Evolutionary conservation across 495 filamentous ascomycete genomes (phyloP).

Genomic region (Daldinia grandis): DNA sequence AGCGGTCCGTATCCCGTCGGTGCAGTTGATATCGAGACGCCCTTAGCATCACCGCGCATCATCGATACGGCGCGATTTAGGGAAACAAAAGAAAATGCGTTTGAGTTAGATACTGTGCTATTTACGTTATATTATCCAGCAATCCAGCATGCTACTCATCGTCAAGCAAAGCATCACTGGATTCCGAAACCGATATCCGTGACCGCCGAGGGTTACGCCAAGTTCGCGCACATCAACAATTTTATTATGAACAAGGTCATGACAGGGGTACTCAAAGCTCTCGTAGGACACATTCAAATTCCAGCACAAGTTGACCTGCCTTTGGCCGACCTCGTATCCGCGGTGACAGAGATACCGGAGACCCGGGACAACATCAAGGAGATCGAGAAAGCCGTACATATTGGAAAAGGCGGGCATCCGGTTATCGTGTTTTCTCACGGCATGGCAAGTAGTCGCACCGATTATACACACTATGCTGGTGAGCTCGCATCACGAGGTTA

Average conservation of each 20-base stretch:
- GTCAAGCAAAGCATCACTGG: slow-evolving; percentile 55
- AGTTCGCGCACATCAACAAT: slow-evolving; percentile 55
- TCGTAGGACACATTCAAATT: slow-evolving; percentile 55
- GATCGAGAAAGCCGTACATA: slow-evolving; percentile 32
- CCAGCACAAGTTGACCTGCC: slow-evolving; percentile 55
- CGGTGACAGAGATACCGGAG: slow-evolving; percentile 28
- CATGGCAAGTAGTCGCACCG: slow-evolving; percentile 58
- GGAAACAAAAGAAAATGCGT: slow-evolving; percentile 47
- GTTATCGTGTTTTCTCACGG: slow-evolving; percentile 64
- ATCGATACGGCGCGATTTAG: slow-evolving; percentile 52
- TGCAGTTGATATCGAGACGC: slow-evolving; percentile 56
- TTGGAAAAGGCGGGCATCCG: slow-evolving; percentile 46
- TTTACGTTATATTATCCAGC: slow-evolving; percentile 61
- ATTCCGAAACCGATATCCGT: slow-evolving; percentile 58
- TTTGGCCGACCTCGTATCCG: slow-evolving; percentile 44
- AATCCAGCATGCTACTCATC: slow-evolving; percentile 22
- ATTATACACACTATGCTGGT: slow-evolving; percentile 62
- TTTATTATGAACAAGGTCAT: slow-evolving; percentile 50
- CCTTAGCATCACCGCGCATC: slow-evolving; percentile 44
- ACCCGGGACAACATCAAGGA: slow-evolving; percentile 29
- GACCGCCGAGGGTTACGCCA: slow-evolving; percentile 59
- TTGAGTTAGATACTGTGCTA: slow-evolving; percentile 57
- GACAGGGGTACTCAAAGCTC: slow-evolving; percentile 44
- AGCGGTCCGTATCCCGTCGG: slow-evolving; percentile 60
- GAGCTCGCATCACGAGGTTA: slow-evolving; percentile 62